Evolutionary conservation across 2,329 filamentous ascomycete species (phyloP), one percentile per base, ranked within the genome.

Genomic region (Penicillium sp.): DNA sequence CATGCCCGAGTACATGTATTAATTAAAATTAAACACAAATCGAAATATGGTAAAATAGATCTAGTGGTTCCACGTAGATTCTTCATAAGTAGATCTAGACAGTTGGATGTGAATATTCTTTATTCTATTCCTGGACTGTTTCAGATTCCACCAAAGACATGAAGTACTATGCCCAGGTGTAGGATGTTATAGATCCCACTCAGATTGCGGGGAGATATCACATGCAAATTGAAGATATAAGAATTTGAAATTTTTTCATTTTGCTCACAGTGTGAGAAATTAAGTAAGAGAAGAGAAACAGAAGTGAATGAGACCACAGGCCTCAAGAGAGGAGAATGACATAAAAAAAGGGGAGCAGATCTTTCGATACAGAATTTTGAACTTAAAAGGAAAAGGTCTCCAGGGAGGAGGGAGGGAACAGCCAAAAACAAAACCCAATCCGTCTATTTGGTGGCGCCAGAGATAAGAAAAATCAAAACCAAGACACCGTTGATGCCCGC

Each of bases 401-500:
- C 52, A 40, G 38, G 42, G 26, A 36, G 46, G 52, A 50, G 52
- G 35, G 8, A 62, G 52, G 35, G 8, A 62, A 54, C 26, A 63
- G 44, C 45, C 52, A 58, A 50, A 30, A 40, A 53, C 43, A 17
- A 53, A 46, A 44, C 54, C 56, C 59, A 48, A 57, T 58, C 61
- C 57, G 48, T 66, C 62, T 66, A 66, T 63, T 57, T 57, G 35
- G 49, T 57, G 52, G 52, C 62, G 67, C 61, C 58, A 58, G 60
- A 53, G 33, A 41, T 42, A 57, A 58, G 28, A 56, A 52, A 48
- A 59, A 56, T 55, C 33, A 45, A 54, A 44, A 59, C 55, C 68
- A 66, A 58, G 69, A 73, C 69, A 73, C 69, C 70, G 61, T 63
- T 61, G 66, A 72, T 73, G 69, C 70, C 70, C 68, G 65, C 66